Evolutionary conservation across 306 rosid species (phyloP), one percentile per base, ranked within the genome.

Genomic region (Acacia confusa): DNA sequence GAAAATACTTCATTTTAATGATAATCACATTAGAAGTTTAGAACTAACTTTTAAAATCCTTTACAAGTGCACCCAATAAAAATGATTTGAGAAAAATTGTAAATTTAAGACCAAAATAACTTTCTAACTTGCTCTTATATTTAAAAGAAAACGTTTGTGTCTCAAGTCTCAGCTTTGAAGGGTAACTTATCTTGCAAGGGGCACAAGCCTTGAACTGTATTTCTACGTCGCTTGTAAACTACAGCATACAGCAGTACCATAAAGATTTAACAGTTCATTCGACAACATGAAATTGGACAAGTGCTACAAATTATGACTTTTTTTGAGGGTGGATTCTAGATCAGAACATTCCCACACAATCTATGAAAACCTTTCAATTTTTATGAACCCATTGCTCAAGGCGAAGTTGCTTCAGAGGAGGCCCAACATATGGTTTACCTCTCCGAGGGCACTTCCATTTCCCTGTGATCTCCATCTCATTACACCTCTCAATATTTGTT

Each of bases 391-490:
- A 95, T 77, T 80, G 82, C 78, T 90, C 98, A 6, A 95, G 97
- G 78, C 98, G 88, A 82, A 93, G 98, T 85, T 95, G 99, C 88
- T 95, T 95, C 86, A 93, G 47, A 38, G 94, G 66, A 61, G 99
- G 94, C 53, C 98, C 96, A 28, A 55, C 44, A 78, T 83, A 64
- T n/a, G 94, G 93, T 84, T 90, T 95, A 57, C 87, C 80, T 84
- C 83, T 92, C 84, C 88, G 99, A 34, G 96, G 99, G 81, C 97
- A 93, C 76, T 64, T 78, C 99, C 98, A 95, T 85, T 93, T 89
- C 75, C 98, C 99, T 58, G 88, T 86, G 61, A 86, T 80, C 83
- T 81, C 92, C 7, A 45, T 10, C 8, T 4, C 85, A 80, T 77
- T 74, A 41, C 83, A 87, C 38, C 76, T 80, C 30, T 75, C 74